Evolutionary conservation across 805 yeast genomes (phyloP).

Genomic region (Dipodascus albidus): DNA sequence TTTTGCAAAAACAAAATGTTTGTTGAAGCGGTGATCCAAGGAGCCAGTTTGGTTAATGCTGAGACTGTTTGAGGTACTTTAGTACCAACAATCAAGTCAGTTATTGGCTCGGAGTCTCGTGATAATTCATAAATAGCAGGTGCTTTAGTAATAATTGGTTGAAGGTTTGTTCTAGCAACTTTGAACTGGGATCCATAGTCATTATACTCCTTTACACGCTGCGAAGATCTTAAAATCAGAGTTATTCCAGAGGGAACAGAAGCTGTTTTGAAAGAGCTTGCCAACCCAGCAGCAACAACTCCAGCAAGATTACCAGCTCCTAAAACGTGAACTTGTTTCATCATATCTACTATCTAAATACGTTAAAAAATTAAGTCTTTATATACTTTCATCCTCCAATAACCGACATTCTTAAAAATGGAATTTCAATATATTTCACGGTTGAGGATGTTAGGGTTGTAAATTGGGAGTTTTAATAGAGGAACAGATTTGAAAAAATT

Average conservation of each 20-base stretch:
- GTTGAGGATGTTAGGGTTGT: not conserved
- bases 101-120: constrained; percentile 24
- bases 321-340: constrained; percentile 21
- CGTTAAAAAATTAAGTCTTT: no score
- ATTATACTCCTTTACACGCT: constrained; percentile 32
- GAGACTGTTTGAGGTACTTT: constrained; percentile 63
- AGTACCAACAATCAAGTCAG: constrained; percentile 63
- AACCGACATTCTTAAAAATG: no score
- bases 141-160: not conserved
- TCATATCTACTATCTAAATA: not conserved
- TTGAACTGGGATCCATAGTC: constrained; percentile 29
- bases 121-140: not conserved
- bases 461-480: not conserved
- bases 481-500: not conserved
- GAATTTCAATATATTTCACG: no score
- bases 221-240: constrained; percentile 32
- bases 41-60: constrained; percentile 50
- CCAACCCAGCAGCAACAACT: constrained; percentile 35
- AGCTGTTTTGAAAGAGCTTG: constrained; percentile 18
- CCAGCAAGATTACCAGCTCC: constrained; percentile 48
- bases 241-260: constrained; percentile 29
- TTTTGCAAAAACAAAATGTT: constrained; percentile 64
- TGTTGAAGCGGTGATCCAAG: constrained; percentile 35
- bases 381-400: no score
- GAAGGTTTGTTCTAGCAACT: not conserved